A percentile compares a stretch with the other conserved stretches of the same genome.
Conservation (phyloP, 1,139 yeast species). For the Taiozyma onychis region DNA sequence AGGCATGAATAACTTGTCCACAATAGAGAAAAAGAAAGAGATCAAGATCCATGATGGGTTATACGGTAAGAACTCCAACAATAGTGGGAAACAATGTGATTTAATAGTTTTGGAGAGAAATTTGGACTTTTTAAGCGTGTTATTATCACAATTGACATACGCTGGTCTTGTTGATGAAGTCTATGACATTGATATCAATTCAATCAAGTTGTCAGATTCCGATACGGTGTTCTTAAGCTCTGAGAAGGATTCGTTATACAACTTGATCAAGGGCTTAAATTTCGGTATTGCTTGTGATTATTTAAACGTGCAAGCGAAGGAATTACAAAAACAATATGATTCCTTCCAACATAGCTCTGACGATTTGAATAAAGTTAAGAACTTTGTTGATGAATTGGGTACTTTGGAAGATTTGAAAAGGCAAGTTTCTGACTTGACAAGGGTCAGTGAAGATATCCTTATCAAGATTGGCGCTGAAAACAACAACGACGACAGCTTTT, state of each 20-base stretch:
- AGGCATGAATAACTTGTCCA: constrained; percentile 25
- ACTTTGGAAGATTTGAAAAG: constrained; percentile 64
- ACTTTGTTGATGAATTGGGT: constrained; percentile 67
- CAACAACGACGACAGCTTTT: constrained; percentile 22
- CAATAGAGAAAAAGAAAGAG: constrained; percentile 22
- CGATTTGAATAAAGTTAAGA: constrained; percentile 45
- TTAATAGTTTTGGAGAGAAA: constrained; percentile 75
- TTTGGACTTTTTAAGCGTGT: constrained; percentile 64
- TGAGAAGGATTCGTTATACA: constrained; percentile 12
- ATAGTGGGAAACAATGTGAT: constrained; percentile 38
- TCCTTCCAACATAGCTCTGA: constrained; percentile 45
- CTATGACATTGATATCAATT: constrained; percentile 46
- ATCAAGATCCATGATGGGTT: constrained; percentile 21
- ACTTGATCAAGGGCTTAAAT: constrained; percentile 44
- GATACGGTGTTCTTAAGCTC: constrained; percentile 23
- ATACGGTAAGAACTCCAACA: constrained; percentile 17
- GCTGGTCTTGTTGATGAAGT: constrained; percentile 78
- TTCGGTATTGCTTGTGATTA: constrained; percentile 77
- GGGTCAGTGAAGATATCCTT: constrained; percentile 65
- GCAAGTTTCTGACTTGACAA: constrained; percentile 68
- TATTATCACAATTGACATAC: constrained; percentile 75
- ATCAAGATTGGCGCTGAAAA: constrained; percentile 32
- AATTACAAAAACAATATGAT: constrained; percentile 65
- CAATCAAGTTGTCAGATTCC: constrained; percentile 31
- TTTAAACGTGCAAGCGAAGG: constrained; percentile 64